phyloP scores from a whole-genome alignment of 352 stramenopile species.

The Pythium rishiriense region DNA sequence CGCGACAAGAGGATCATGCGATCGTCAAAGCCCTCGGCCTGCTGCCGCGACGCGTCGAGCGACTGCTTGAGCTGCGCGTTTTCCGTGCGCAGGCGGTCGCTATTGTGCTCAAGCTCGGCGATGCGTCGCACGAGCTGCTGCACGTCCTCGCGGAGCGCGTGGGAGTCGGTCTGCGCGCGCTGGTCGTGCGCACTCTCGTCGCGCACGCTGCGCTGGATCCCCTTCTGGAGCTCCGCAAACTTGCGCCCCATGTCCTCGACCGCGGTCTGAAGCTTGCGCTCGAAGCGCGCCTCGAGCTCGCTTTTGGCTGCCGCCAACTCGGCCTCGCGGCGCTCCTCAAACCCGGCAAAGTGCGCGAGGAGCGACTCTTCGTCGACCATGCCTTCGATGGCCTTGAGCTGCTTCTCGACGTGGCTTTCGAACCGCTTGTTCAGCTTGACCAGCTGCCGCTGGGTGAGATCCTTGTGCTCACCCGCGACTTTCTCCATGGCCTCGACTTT shows the following conservation, averaged over 20 bases:
- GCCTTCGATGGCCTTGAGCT: conserved; percentile 15
- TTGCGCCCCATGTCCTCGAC: conserved; percentile 18
- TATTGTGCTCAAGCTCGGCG: conserved; percentile 17
- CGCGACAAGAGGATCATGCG: conserved; percentile 3
- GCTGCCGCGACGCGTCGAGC: conserved; percentile 5
- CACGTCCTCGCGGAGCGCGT: conserved; percentile 8
- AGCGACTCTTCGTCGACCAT: conserved; percentile 54
- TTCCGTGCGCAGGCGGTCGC: conserved; percentile 1
- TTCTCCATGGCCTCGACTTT: conserved; percentile 18
- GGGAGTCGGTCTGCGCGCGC: background rate
- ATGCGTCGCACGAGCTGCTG: conserved; percentile 13
- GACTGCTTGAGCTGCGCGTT: conserved; percentile 12
- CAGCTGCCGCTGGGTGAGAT: conserved; percentile 14
- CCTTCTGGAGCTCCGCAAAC: conserved; percentile 12
- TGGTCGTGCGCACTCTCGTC: conserved; percentile 4
- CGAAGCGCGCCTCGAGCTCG: conserved; percentile 24
- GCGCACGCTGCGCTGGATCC: background rate
- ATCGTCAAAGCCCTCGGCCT: background rate
- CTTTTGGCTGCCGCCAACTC: conserved; percentile 36
- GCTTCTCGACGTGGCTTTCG: conserved; percentile 27
- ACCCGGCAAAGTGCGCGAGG: conserved; percentile 46
- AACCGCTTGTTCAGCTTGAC: conserved; percentile 33
- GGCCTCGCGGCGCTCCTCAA: conserved; percentile 55
- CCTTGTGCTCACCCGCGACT: conserved; percentile 16
- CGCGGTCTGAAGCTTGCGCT: conserved; percentile 22